phyloP scores from a whole-genome alignment of 106 monocot genomes.

The Acorus calamus region DNA sequence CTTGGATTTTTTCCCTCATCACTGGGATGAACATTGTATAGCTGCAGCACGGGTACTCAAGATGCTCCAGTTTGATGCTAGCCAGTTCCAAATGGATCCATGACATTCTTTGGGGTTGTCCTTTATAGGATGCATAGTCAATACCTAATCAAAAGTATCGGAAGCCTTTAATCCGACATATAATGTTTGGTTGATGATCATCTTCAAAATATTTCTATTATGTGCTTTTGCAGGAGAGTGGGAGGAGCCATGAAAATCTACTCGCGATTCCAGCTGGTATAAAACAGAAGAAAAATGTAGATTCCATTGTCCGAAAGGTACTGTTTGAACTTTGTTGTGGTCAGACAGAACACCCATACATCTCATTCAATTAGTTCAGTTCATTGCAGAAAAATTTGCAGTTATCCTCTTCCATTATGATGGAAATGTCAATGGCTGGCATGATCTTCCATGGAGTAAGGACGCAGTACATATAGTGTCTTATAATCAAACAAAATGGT shows the following conservation, averaged over 20 bases:
- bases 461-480: slow-evolving; percentile 63
- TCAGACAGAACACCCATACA: neutral
- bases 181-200: no score
- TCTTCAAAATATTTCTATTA: no score
- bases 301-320: slow-evolving; percentile 65
- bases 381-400: slow-evolving; percentile 72
- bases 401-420: slow-evolving; percentile 82
- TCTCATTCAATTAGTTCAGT: slow-evolving; percentile 50
- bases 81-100: no score
- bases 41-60: no score
- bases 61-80: no score
- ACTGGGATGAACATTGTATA: no score
- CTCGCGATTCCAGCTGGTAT: slow-evolving; percentile 65
- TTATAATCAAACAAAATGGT: slow-evolving; percentile 76
- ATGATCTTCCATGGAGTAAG: slow-evolving; percentile 57
- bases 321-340: neutral
- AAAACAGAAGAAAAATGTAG: slow-evolving; percentile 47
- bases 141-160: neutral
- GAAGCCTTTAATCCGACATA: neutral
- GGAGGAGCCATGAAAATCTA: slow-evolving; percentile 27
- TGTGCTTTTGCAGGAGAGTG: slow-evolving; percentile 17
- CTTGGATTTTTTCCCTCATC: no score
- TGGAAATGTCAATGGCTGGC: slow-evolving; percentile 71
- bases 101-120: no score
- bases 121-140: no score